Base-by-base conservation (phyloP, 805 yeast genomes). In the Starmerella powellii region DNA sequence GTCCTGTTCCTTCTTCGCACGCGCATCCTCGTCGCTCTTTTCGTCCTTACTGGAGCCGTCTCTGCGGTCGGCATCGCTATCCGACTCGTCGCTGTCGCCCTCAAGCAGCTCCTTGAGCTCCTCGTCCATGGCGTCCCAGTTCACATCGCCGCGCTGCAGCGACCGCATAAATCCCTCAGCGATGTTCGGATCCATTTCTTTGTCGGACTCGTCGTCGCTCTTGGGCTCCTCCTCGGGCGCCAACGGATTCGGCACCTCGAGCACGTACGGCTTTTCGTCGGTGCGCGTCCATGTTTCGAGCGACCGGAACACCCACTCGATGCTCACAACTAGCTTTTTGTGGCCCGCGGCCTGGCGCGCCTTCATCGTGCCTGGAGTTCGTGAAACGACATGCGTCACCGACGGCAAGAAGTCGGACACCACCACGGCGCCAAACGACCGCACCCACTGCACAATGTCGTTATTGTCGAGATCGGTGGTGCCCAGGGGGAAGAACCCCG, bases 291-390 rank as follows among this genome's bases (percentile, higher is more conserved):
- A 88, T 20, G 70, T 63, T 6, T 86, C 76, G 50, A 88, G 66
- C 59, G 95, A 82, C 29, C 80, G 77, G 63, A 87, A 87, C 2
- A 88, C 62, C 98, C 98, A 88, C 54, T 83, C 91, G 2, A 94
- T 87, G 54, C 78, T 79, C 16, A 88, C 94, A n/a, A 88, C 71
- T 52, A 79, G 76, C 28, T 80, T 79, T 16, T 65, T 58, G 1
- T 78, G 77, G 31, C 74, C 64, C 0, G 78, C 65, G 0, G 95
- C 96, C 26, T 80, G 70, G 35, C 87, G 71, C 8, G 87, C 95
- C 58, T 88, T 88, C 54, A 75, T 72, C 0, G 98, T 91, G 16
- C 78, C 77, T 1, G 86, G 76, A 39, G 78, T 78, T 45, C 78
- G 73, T 32, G 95, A 83, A 15, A 88, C 78, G 2, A 88, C 81